phyloP scores from a whole-genome alignment of 78 protist genomes.

The Abeoforma whisleri region DNA sequence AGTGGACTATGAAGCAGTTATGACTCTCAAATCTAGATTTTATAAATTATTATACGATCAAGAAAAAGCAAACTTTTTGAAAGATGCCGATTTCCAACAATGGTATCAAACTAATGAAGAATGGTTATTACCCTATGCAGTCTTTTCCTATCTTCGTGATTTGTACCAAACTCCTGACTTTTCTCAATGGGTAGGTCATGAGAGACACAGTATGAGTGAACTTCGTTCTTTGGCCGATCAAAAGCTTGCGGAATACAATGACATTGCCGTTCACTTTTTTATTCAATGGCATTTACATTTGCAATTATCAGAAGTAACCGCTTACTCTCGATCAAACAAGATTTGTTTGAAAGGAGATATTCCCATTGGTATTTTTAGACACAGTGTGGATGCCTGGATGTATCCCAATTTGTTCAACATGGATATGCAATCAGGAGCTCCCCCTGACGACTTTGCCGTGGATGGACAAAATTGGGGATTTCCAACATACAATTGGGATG shows the following conservation, averaged over 20 bases:
- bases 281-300: no score
- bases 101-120: constrained; percentile 39
- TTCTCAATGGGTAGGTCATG: constrained; percentile 50
- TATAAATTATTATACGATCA: constrained; percentile 7
- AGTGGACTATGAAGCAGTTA: constrained; percentile 54
- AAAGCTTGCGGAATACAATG: no score
- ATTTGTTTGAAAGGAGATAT: no score
- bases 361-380: no score
- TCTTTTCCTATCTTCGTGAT: constrained; percentile 54
- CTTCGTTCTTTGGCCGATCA: no score
- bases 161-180: constrained; percentile 48
- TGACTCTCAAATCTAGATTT: constrained; percentile 28
- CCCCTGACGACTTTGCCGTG: constrained; percentile 43
- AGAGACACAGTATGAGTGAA: no score
- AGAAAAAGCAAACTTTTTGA: neutral
- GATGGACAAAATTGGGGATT: constrained; percentile 85
- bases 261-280: no score
- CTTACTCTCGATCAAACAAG: no score
- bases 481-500: constrained; percentile 84
- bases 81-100: constrained; percentile 22
- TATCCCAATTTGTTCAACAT: no score
- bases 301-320: no score
- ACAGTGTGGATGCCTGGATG: no score
- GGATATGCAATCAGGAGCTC: no score
- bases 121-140: constrained; percentile 69